Evolutionary conservation across 345 rosid genomes (phyloP).

Genomic region (Camelina hispida): DNA sequence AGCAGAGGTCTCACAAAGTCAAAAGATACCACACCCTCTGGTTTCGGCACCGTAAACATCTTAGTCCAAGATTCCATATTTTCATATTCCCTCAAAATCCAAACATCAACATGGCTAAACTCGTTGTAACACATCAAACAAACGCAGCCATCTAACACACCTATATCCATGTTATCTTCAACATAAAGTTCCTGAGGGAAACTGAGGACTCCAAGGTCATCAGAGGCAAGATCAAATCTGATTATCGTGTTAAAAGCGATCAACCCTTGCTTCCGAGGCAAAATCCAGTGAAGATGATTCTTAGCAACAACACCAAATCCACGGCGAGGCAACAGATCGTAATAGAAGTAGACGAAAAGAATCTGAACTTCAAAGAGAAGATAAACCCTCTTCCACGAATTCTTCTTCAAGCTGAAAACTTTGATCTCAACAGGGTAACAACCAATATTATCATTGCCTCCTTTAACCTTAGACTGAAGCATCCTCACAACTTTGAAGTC

Average conservation of each 20-base stretch:
- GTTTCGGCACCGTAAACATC: slow-evolving; percentile 36
- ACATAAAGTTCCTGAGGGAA: slow-evolving; percentile 22
- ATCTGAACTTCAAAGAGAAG: no score
- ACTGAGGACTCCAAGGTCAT: slow-evolving; percentile 40
- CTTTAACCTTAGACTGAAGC: slow-evolving; percentile 34
- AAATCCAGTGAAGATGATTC: no score
- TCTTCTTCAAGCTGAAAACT: no score
- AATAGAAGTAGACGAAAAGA: no score
- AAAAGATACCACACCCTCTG: slow-evolving; percentile 23
- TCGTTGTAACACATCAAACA: slow-evolving; percentile 42
- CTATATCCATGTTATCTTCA: slow-evolving; percentile 36
- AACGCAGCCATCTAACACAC: slow-evolving; percentile 48
- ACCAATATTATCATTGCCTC: background rate
- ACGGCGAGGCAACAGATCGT: no score
- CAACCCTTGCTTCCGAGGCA: no score
- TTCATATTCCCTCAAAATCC: slow-evolving; percentile 56
- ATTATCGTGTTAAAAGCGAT: slow-evolving; percentile 25
- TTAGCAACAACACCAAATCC: no score
- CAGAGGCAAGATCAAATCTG: slow-evolving; percentile 50
- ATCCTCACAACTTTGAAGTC: slow-evolving; percentile 58
- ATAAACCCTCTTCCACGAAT: no score
- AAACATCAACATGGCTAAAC: slow-evolving; percentile 45
- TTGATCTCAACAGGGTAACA: no score
- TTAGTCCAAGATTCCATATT: slow-evolving; percentile 51
- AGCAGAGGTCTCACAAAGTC: slow-evolving; percentile 47